These are phyloP conservation scores for Zygoascus flipseniorum DNA, from an alignment of 805 yeast genomes.

Conservation along the genomic window DNA sequence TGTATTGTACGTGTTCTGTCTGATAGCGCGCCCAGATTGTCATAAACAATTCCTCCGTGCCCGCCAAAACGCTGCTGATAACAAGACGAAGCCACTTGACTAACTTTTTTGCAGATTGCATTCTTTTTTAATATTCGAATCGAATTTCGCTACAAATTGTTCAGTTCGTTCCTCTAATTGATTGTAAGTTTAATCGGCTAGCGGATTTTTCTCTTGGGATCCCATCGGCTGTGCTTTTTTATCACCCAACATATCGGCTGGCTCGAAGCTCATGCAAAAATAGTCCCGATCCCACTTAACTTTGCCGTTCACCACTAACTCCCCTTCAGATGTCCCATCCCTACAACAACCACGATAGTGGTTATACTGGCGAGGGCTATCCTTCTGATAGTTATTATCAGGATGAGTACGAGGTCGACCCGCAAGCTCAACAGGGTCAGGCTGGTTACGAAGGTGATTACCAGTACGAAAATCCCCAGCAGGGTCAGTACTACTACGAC, in stretches of 20 bases:
- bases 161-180: neutral
- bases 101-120: no score
- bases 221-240: neutral
- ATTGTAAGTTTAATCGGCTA: neutral
- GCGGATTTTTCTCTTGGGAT: neutral
- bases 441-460: slow-evolving; percentile 17
- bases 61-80: no score
- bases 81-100: no score
- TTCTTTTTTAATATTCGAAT: no score
- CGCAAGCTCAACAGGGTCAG: slow-evolving; percentile 2
- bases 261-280: neutral
- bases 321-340: slow-evolving; percentile 14
- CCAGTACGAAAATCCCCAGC: slow-evolving; percentile 17
- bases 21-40: no score
- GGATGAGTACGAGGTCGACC: slow-evolving; percentile 15
- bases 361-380: slow-evolving; percentile 12
- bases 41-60: no score
- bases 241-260: no score
- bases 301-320: neutral
- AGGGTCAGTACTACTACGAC: slow-evolving; percentile 23
- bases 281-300: neutral
- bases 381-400: slow-evolving; percentile 20
- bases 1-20: no score
- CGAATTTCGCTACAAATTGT: no score
- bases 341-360: slow-evolving; percentile 1